Conservation (phyloP, 768 basidiomycete genomes). For the Daedaleopsis sinensis region DNA sequence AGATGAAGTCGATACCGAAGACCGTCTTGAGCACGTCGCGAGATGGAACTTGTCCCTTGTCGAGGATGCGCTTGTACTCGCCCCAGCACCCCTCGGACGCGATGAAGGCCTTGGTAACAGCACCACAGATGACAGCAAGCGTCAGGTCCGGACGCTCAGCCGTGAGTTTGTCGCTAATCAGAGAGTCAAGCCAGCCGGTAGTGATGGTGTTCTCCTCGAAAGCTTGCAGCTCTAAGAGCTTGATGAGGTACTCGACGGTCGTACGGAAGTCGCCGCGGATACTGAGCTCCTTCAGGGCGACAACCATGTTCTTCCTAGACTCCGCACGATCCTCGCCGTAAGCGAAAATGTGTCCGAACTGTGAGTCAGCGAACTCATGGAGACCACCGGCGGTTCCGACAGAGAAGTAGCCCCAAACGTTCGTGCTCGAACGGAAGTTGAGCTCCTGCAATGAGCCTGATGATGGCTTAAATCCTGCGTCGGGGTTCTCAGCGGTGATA, state of each 20-base stretch:
- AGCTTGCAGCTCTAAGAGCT: conserved; percentile 91
- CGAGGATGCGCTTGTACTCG: conserved; percentile 93
- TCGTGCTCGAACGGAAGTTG: conserved; percentile 98
- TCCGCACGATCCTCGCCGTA: conserved; percentile 96
- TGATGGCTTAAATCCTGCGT: conserved; percentile 99
- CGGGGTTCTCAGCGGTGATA: conserved; percentile 99
- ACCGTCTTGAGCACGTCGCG: conserved; percentile 96
- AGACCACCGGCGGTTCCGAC: conserved; percentile 94
- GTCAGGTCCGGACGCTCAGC: conserved; percentile 94
- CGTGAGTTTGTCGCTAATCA: conserved; percentile 96
- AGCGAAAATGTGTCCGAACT: conserved; percentile 99
- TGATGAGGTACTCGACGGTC: conserved; percentile 99
- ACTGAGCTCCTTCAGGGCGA: conserved; percentile 96
- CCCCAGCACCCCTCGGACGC: conserved; percentile 87
- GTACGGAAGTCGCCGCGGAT: conserved; percentile 99
- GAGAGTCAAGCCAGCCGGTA: conserved; percentile 96
- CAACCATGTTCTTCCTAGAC: conserved; percentile 98
- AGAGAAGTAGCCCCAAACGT: conserved; percentile 99
- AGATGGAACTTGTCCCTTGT: conserved; percentile 97
- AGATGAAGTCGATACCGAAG: conserved; percentile 96
- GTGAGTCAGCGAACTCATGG: conserved; percentile 98
- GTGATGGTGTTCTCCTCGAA: conserved; percentile 98
- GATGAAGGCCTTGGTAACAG: conserved; percentile 92
- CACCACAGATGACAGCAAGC: conserved; percentile 94
- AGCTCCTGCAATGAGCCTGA: conserved; percentile 97